These are phyloP conservation scores for Stagonosporopsis chrysanthemi DNA, from an alignment of 2,329 filamentous ascomycete genomes.

Conservation along the genomic window DNA sequence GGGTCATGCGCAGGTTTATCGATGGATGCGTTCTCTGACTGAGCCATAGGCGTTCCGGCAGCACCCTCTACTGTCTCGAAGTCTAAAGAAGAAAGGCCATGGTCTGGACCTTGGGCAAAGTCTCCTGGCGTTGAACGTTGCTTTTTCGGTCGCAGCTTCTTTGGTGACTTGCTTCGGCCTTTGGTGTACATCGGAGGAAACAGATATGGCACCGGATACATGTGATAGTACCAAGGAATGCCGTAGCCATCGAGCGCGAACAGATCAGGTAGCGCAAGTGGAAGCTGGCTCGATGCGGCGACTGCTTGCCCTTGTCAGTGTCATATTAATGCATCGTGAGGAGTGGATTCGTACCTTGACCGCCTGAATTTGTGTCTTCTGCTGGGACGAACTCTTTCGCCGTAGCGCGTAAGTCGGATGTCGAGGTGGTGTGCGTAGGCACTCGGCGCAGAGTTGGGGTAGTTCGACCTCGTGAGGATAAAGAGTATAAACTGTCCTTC, in stretches of 20 bases:
- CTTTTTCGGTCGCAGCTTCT: slow-evolving; percentile 27
- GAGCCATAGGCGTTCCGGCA: neutral
- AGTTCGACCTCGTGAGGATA: slow-evolving; percentile 18
- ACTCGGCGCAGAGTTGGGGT: slow-evolving; percentile 4
- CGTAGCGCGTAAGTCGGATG: slow-evolving; percentile 41
- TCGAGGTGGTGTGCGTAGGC: slow-evolving; percentile 26
- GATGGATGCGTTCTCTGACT: neutral
- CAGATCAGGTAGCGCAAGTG: slow-evolving; percentile 23
- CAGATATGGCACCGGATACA: slow-evolving; percentile 37
- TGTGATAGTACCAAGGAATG: slow-evolving; percentile 40
- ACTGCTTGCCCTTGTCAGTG: neutral
- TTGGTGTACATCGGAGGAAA: slow-evolving; percentile 24
- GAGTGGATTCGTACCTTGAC: neutral
- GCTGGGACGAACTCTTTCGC: slow-evolving; percentile 41
- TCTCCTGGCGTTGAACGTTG: neutral
- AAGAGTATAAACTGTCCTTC: neutral
- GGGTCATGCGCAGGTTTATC: neutral
- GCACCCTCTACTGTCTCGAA: neutral
- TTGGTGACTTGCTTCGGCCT: slow-evolving; percentile 30
- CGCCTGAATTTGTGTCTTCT: neutral
- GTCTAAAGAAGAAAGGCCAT: neutral
- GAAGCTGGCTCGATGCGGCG: neutral
- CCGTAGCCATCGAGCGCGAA: slow-evolving; percentile 35
- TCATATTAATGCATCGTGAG: neutral
- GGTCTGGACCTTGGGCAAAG: neutral